Conservation (phyloP, 164 flowering plant species). For the Chimonanthus salicifolius region DNA sequence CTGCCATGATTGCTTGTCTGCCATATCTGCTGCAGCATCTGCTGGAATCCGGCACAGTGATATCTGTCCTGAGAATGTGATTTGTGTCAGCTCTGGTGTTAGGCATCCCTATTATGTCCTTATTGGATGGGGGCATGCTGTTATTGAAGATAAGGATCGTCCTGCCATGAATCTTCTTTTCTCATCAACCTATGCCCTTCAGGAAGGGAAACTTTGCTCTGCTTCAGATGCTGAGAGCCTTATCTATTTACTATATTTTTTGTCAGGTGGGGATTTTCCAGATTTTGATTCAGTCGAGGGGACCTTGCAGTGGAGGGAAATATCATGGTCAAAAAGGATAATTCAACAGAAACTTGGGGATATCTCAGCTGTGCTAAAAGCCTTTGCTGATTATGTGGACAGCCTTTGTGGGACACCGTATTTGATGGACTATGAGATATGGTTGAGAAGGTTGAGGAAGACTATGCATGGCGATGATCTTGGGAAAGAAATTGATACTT, state of each 20-base stretch:
- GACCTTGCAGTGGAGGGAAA: constrained; percentile 83
- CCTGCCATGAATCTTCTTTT: constrained; percentile 84
- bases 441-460: constrained; percentile 73
- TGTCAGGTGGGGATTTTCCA: constrained; percentile 57
- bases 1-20: constrained; percentile 80
- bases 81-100: constrained; percentile 43
- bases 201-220: constrained; percentile 86
- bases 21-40: constrained; percentile 52
- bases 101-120: constrained; percentile 53
- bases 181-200: constrained; percentile 82
- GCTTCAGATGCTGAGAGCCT: constrained; percentile 95
- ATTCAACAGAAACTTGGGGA: constrained; percentile 88
- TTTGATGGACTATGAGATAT: constrained; percentile 73
- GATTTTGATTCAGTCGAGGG: constrained; percentile 81
- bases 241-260: constrained; percentile 63
- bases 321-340: constrained; percentile 69
- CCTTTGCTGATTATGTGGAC: constrained; percentile 93
- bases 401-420: constrained; percentile 94
- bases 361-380: constrained; percentile 76
- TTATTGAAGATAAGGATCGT: constrained; percentile 84
- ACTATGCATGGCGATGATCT: constrained; percentile 51
- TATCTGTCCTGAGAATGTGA: constrained; percentile 68
- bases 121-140: constrained; percentile 91
- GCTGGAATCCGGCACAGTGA: constrained; percentile 83
- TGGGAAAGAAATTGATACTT: constrained; percentile 42